Evolutionary conservation across 805 yeast genomes (phyloP).

Genomic region (Helenozyma rhizophorensis): DNA sequence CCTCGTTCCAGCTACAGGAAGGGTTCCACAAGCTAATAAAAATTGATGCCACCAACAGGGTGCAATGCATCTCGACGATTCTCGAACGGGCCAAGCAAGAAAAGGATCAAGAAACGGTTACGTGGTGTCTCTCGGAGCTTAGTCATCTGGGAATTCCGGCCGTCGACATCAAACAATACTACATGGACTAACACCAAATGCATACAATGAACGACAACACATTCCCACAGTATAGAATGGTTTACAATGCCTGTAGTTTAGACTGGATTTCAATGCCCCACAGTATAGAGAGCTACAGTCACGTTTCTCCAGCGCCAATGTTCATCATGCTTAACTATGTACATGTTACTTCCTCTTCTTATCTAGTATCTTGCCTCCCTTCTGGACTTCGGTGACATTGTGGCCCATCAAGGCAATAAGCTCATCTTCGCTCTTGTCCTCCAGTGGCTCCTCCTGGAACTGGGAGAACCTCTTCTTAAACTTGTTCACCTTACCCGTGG

Average conservation of each 20-base stretch:
- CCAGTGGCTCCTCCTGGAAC: slow-evolving; percentile 28
- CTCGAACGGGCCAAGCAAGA: slow-evolving; percentile 20
- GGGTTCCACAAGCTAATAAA: slow-evolving; percentile 14
- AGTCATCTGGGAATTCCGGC: slow-evolving; percentile 21
- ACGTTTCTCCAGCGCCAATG: not conserved
- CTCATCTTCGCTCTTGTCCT: slow-evolving; percentile 25
- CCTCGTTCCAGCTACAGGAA: slow-evolving; percentile 17
- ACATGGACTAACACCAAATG: too few species aligned
- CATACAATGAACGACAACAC: too few species aligned
- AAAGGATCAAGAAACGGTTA: slow-evolving; percentile 17
- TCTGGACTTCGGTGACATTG: slow-evolving; percentile 49
- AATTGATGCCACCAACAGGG: slow-evolving; percentile 11
- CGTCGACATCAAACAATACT: slow-evolving; percentile 6
- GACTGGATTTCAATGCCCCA: too few species aligned
- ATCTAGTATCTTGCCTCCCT: slow-evolving; percentile 50
- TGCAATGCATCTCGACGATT: slow-evolving; percentile 19
- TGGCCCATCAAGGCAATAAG: slow-evolving; percentile 59
- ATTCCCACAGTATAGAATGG: not conserved
- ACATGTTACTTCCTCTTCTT: slow-evolving; percentile 36
- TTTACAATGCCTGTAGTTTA: too few species aligned
- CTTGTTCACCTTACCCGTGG: slow-evolving; percentile 74
- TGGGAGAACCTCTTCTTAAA: slow-evolving; percentile 63
- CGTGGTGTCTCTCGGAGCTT: slow-evolving; percentile 31
- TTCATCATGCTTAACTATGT: slow-evolving; percentile 4
- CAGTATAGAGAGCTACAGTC: too few species aligned